phyloP scores from a whole-genome alignment of 495 filamentous ascomycete genomes.

The Aspergillus carlsbadensis region DNA sequence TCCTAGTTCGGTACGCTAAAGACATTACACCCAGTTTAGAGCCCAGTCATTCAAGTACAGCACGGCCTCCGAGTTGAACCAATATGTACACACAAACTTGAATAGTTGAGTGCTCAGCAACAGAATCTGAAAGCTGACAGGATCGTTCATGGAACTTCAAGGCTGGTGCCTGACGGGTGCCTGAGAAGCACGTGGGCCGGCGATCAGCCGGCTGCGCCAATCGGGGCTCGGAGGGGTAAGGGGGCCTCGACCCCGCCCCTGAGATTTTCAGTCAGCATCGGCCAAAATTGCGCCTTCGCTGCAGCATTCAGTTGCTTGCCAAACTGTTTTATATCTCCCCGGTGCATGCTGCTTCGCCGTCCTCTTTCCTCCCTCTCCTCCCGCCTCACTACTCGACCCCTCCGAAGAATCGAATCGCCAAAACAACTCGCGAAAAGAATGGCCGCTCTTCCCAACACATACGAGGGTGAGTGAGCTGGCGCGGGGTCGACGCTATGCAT shows the following conservation, averaged over 20 bases:
- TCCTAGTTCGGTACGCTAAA: no score
- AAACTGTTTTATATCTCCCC: neutral
- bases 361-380: constrained; percentile 21
- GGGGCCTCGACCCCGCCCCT: neutral
- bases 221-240: neutral
- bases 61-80: no score
- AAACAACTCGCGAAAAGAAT: constrained; percentile 48
- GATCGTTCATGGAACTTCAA: no score
- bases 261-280: neutral
- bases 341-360: constrained; percentile 23
- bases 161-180: neutral
- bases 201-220: neutral
- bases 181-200: constrained; percentile 7
- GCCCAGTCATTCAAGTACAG: no score
- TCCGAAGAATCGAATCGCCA: constrained; percentile 34
- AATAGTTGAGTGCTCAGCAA: no score
- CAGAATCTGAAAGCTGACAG: no score
- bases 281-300: constrained; percentile 1
- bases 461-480: constrained; percentile 48
- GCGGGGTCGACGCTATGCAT: neutral
- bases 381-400: constrained; percentile 26
- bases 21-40: no score
- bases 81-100: no score
- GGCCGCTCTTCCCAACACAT: constrained; percentile 55
- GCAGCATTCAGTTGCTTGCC: neutral